Evolutionary conservation across 176 grass and related monocot genomes (phyloP).

Genomic region (bread wheat (Triticum aestivum)): DNA sequence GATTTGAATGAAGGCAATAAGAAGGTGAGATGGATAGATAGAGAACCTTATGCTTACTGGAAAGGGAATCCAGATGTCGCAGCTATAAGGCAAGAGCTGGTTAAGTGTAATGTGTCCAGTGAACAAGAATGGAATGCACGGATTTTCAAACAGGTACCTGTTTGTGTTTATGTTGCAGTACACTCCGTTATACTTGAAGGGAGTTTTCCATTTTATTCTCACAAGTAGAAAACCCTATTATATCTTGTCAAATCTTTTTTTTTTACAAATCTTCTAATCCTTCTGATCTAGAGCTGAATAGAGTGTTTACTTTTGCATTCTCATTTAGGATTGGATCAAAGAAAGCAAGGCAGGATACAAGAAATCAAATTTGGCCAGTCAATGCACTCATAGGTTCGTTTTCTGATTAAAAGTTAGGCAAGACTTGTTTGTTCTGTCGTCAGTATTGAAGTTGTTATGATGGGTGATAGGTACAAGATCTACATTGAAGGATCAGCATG

Average conservation of each 20-base stretch:
- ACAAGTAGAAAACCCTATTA: background rate
- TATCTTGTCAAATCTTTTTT: background rate
- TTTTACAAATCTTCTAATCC: constrained; percentile 2
- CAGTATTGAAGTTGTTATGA: constrained; percentile 3
- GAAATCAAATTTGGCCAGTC: constrained; percentile 67
- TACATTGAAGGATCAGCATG: constrained; percentile 92
- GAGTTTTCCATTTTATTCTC: constrained; percentile 14
- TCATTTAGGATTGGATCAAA: constrained; percentile 77
- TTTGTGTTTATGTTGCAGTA: constrained; percentile 12
- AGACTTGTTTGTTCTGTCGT: background rate
- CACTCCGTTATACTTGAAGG: constrained; percentile 3
- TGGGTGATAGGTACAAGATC: constrained; percentile 75
- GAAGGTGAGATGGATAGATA: constrained; percentile 55
- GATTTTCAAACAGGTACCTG: constrained; percentile 53
- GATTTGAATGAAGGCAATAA: constrained; percentile 48
- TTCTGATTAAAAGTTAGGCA: constrained; percentile 3
- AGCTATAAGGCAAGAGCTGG: constrained; percentile 49
- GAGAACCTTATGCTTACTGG: constrained; percentile 86
- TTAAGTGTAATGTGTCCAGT: constrained; percentile 65
- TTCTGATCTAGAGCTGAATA: constrained; percentile 8
- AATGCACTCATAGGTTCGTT: constrained; percentile 84
- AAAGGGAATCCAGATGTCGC: constrained; percentile 79
- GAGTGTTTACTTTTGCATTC: constrained; percentile 5
- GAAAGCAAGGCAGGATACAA: constrained; percentile 81
- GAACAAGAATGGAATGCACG: constrained; percentile 71